Conservation (phyloP, 2,329 filamentous ascomycete species). For the Epichloe glyceriae region DNA sequence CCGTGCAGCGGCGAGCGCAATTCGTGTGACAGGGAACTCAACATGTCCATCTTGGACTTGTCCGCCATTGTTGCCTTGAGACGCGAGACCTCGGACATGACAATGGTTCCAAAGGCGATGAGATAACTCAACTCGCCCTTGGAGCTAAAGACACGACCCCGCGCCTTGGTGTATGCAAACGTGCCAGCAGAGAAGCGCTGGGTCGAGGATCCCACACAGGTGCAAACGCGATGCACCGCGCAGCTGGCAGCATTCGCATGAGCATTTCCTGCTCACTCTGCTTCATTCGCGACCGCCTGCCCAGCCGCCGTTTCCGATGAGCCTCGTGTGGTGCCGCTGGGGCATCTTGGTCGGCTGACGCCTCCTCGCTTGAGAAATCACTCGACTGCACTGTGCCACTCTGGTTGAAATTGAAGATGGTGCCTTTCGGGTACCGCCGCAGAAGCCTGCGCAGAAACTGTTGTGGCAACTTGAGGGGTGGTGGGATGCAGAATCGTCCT, state of each 20-base stretch:
- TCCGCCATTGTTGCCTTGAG: conserved; percentile 24
- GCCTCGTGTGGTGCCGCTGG: background rate
- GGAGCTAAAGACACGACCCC: conserved; percentile 29
- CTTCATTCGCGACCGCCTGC: conserved; percentile 5
- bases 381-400: conserved; percentile 22
- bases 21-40: conserved; percentile 49
- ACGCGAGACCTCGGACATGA: conserved; percentile 43
- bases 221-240: conserved; percentile 32
- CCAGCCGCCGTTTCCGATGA: background rate
- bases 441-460: conserved; percentile 27
- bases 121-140: conserved; percentile 38
- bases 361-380: conserved; percentile 16
- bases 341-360: background rate
- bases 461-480: conserved; percentile 20
- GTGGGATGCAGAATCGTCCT: conserved; percentile 12
- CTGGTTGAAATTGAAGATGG: conserved; percentile 31
- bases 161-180: conserved; percentile 34
- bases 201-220: conserved; percentile 33
- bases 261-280: conserved; percentile 16
- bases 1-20: conserved; percentile 48
- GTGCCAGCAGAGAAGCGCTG: conserved; percentile 36
- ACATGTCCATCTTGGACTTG: conserved; percentile 42
- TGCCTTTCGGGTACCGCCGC: conserved; percentile 30
- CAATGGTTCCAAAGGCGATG: conserved; percentile 36
- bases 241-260: conserved; percentile 25